Evolutionary conservation across 2,329 filamentous ascomycete genomes (phyloP), one percentile per base, ranked within the genome.

Genomic region (Periconia sp.): DNA sequence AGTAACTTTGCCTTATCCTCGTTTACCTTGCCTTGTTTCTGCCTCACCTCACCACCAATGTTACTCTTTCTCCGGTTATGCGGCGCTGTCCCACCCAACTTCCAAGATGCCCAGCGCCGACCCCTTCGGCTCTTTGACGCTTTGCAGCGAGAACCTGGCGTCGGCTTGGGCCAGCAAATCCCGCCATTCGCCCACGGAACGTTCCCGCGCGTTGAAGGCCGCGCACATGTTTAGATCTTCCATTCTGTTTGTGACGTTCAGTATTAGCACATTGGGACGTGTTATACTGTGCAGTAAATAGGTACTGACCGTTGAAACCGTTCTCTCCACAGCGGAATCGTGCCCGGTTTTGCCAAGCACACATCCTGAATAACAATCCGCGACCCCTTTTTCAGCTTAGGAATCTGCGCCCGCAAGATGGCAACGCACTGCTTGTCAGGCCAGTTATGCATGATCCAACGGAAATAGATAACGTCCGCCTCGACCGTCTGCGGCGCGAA

Each of bases 401-500:
- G 67, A 9, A 70, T 58, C 6, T 75, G 59, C 0, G 58, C 59
- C 17, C 62, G 58, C 19, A 75, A 53, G 37, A 76, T 71, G 41
- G 64, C 52, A 2, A 72, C 41, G 44, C 58, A 66, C 52, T 75
- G 70, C 46, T 66, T 68, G 55, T 75, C 71, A 33, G 62, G 58
- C 70, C 70, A 75, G 49, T 73, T 65, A 45, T 74, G 71, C 55
- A 72, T 64, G 35, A 72, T 71, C 50, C 65, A 66, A 14, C 53
- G 56, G 41, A 55, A 45, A 20, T 52, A 17, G 49, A 47, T 47
- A 14, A 52, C 27, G 20, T 47, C 43, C 42, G 49, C 49, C 6
- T 14, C n/a, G 13, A 49, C 17, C 9, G 50, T 37, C n/a, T 53
- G 50, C 5, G 19, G 18, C 9, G 45, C 48, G 41, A 53, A 49